Evolutionary conservation across 805 yeast genomes (phyloP), one percentile per base, ranked within the genome.

Genomic region (Ogataea nitratoaversa): DNA sequence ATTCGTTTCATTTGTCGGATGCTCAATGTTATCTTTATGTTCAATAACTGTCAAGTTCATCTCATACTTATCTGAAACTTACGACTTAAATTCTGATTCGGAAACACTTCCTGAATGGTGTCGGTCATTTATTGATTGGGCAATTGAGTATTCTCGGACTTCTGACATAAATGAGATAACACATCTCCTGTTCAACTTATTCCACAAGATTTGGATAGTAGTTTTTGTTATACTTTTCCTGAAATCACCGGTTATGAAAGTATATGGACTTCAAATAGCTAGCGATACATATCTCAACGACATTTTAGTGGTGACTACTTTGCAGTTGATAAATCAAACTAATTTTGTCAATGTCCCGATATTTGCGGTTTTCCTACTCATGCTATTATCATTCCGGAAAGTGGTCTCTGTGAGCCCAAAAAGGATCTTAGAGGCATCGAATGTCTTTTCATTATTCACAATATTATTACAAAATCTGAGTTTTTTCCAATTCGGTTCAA

Each of bases 401-500:
- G 37, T 52, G 14, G 30, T 46, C 12, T 43, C 46, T 14, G 31
- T 14, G 7, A 29, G 31, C n/a, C 12, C 44, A 24, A 16, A 53
- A 38, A 47, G 28, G 35, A 14, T 27, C 42, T 2, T 35, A 29
- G 31, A 34, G 25, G 34, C 34, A 29, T 44, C 49, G 16, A 58
- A 43, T 45, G 40, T 44, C 4, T 37, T 56, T 4, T 41, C 62
- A 0, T 32, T 68, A 3, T 61, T 72, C 42, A 63, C 65, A 2
- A 47, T 88, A 3, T 58, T 83, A 18, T 48, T 88, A 36, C 95
- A 88, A 56, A 81, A 87, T 49, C 66, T 88, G 31, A 66, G 89
- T 0, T 93, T 91, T 57, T 93, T 86, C 65, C 85, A 86, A 17
- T 71, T 84, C 58, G 98, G 98, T 0, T 87, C 86, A 37, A 89